These are phyloP conservation scores for Nemania sp. DNA, from an alignment of 2,329 filamentous ascomycete genomes.

Conservation along the genomic window DNA sequence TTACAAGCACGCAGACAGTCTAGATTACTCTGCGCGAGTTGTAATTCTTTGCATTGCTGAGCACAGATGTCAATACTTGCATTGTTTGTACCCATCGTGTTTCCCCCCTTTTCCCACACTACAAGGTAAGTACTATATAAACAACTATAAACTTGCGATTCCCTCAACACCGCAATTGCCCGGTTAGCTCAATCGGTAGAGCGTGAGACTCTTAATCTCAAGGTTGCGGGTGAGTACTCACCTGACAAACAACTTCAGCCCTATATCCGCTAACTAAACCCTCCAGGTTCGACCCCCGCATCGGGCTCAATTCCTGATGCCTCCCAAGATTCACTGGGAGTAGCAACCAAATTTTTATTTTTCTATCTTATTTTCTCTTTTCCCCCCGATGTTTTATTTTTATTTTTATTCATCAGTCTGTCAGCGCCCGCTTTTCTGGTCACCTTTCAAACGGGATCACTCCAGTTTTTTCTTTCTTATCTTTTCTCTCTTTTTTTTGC, in stretches of 20 bases:
- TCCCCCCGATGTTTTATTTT: background rate
- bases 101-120: background rate
- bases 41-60: no score
- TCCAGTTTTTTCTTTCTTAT: background rate
- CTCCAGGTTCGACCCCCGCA: constrained; percentile 50
- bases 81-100: no score
- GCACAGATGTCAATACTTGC: no score
- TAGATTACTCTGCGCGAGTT: no score
- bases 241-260: background rate
- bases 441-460: background rate
- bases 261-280: background rate
- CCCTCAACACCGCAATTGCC: constrained; percentile 40
- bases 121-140: no score
- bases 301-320: constrained; percentile 50
- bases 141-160: background rate
- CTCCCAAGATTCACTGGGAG: constrained; percentile 5
- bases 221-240: constrained; percentile 38
- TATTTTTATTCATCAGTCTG: background rate
- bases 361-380: background rate
- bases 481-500: background rate
- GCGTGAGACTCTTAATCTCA: constrained; percentile 68
- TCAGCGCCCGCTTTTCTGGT: background rate
- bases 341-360: constrained; percentile 2
- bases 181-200: constrained; percentile 73
- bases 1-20: no score